Percentiles rank a stretch among this genome's conserved stretches.
phyloP scores from a whole-genome alignment of 352 stramenopile species.

The Globisporangium middletonii region DNA sequence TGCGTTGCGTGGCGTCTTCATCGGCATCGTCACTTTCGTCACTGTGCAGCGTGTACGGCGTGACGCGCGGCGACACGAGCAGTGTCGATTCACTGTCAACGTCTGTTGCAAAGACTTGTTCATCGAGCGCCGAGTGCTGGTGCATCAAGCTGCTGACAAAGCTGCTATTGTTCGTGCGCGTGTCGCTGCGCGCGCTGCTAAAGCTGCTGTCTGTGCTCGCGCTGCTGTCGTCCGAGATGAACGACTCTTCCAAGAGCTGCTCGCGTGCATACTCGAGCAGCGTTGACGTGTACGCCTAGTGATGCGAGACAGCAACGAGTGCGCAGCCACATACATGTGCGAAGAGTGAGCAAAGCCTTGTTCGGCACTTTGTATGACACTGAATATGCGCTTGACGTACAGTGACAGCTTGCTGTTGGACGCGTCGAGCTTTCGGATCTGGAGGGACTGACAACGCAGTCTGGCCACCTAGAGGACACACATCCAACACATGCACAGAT shows the following conservation, averaged over 20 bases:
- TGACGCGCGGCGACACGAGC: neutral
- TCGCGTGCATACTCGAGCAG: conserved; percentile 25
- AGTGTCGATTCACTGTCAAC: neutral
- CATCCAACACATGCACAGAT: neutral
- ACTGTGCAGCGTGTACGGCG: conserved; percentile 5
- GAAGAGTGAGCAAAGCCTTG: neutral
- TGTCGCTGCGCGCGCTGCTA: neutral
- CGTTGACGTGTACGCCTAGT: conserved; percentile 25
- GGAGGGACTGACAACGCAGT: conserved; percentile 23
- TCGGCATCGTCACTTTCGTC: neutral
- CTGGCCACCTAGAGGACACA: conserved; percentile 10
- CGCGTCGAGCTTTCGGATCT: conserved; percentile 18
- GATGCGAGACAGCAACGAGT: conserved; percentile 11
- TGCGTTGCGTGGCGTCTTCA: neutral
- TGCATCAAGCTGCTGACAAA: neutral
- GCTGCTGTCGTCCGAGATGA: conserved; percentile 6
- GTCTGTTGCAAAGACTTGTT: neutral
- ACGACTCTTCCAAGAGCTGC: conserved; percentile 22
- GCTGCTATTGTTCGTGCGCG: conserved; percentile 3
- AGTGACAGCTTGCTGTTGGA: conserved; percentile 15
- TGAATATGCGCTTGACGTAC: neutral
- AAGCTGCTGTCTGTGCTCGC: conserved; percentile 3
- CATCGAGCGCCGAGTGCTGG: conserved; percentile 1
- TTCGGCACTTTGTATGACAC: neutral
- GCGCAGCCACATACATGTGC: conserved; percentile 7